Evolutionary conservation across 2,329 filamentous ascomycete genomes (phyloP).

Genomic region (Karstenula rhodostoma): DNA sequence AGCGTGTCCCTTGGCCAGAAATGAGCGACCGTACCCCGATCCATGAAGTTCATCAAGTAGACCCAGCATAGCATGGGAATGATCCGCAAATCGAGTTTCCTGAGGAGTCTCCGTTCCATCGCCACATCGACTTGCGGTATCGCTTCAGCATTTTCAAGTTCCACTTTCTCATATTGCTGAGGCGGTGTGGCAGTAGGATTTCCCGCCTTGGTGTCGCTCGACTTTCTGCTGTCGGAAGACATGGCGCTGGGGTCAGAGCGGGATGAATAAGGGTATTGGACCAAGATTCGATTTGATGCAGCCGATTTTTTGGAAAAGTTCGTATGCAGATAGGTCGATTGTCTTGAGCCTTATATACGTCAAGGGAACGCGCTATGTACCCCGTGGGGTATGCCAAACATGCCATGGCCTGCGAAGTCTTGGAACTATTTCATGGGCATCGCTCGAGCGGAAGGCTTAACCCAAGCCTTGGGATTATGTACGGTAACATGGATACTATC

Average conservation of each 20-base stretch:
- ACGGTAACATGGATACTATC: background rate
- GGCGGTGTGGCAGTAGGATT: background rate
- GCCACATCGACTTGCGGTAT: constrained; percentile 49
- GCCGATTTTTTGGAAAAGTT: background rate
- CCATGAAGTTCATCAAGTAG: constrained; percentile 56
- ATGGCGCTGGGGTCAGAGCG: background rate
- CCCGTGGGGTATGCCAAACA: constrained; percentile 6
- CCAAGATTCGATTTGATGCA: background rate
- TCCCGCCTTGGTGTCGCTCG: background rate
- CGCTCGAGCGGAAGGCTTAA: constrained; percentile 7
- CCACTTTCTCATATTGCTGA: constrained; percentile 2
- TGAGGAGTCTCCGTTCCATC: constrained; percentile 57
- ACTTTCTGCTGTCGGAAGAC: constrained; percentile 3
- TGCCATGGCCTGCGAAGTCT: constrained; percentile 8
- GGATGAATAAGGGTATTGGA: background rate
- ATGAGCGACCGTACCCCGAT: constrained; percentile 52
- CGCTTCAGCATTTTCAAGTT: background rate
- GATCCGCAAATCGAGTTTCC: constrained; percentile 59
- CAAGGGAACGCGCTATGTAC: background rate
- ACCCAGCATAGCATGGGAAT: constrained; percentile 64
- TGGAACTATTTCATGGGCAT: background rate
- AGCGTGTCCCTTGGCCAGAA: background rate
- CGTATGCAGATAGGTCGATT: too few relatives aligned
- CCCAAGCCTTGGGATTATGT: background rate
- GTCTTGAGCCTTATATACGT: background rate